Evolutionary conservation across 192 early-diverging fungal genomes (phyloP).

Genomic region (Podila minutissima): DNA sequence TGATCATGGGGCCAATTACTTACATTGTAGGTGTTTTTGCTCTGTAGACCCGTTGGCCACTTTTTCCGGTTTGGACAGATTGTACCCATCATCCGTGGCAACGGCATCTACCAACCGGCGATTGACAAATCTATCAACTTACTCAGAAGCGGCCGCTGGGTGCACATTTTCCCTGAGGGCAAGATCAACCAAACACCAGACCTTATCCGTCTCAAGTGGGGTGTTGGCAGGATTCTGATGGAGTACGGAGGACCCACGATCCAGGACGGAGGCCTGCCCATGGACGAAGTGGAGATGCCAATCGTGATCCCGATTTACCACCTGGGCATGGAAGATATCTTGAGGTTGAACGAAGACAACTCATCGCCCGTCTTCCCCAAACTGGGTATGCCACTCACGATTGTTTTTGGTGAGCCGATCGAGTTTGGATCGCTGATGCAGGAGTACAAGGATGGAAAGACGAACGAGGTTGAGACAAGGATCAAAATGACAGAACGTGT

Average conservation of each 20-base stretch:
- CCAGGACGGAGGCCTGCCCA: slow-evolving; percentile 76
- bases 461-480: slow-evolving; percentile 59
- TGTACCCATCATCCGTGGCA: slow-evolving; percentile 85
- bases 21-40: too few relatives aligned
- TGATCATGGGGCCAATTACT: not conserved
- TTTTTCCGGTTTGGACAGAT: slow-evolving; percentile 86
- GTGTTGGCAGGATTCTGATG: slow-evolving; percentile 86
- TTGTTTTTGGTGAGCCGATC: slow-evolving; percentile 80
- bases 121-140: slow-evolving; percentile 80
- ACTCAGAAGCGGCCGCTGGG: slow-evolving; percentile 77
- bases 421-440: slow-evolving; percentile 70
- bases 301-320: slow-evolving; percentile 53
- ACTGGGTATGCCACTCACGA: slow-evolving; percentile 62
- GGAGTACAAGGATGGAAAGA: slow-evolving; percentile 62
- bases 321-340: slow-evolving; percentile 65
- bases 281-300: slow-evolving; percentile 34
- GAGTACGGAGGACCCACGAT: slow-evolving; percentile 74
- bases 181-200: slow-evolving; percentile 70
- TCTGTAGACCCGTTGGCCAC: slow-evolving; percentile 51
- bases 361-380: slow-evolving; percentile 58
- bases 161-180: slow-evolving; percentile 93
- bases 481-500: slow-evolving; percentile 65
- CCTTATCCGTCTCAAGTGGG: slow-evolving; percentile 84
- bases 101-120: slow-evolving; percentile 85
- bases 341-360: slow-evolving; percentile 63